Conservation (phyloP, 768 basidiomycete species). For the Tubosaeta sp. region DNA sequence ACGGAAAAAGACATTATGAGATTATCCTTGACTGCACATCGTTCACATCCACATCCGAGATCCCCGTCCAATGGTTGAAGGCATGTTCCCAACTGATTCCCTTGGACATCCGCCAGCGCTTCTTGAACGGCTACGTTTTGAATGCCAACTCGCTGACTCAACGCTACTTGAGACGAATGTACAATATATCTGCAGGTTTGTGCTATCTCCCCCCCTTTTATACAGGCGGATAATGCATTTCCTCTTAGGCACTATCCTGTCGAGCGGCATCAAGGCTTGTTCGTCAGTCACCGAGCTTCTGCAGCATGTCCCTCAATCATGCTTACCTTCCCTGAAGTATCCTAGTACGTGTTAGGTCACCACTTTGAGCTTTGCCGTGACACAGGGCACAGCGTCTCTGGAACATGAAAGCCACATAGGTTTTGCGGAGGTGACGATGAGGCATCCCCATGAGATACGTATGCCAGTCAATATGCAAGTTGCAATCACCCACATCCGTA, state of each 20-base stretch:
- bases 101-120: slow-evolving; percentile 59
- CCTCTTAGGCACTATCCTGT: slow-evolving; percentile 46
- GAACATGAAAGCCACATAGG: slow-evolving; percentile 54
- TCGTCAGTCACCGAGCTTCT: slow-evolving; percentile 60
- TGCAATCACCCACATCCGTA: slow-evolving; percentile 64
- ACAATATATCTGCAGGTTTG: slow-evolving; percentile 60
- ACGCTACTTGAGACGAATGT: slow-evolving; percentile 70
- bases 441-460: slow-evolving; percentile 58
- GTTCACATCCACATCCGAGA: slow-evolving; percentile 69
- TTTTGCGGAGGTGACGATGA: slow-evolving; percentile 66
- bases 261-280: slow-evolving; percentile 52
- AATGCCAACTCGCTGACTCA: slow-evolving; percentile 70
- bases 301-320: slow-evolving; percentile 48
- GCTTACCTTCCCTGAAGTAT: slow-evolving; percentile 44
- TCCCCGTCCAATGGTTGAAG: slow-evolving; percentile 79
- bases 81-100: slow-evolving; percentile 75
- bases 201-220: neutral
- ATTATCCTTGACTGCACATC: slow-evolving; percentile 80
- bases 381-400: slow-evolving; percentile 43
- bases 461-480: slow-evolving; percentile 70
- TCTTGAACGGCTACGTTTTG: slow-evolving; percentile 58
- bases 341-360: slow-evolving; percentile 43
- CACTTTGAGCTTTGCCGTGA: slow-evolving; percentile 4
- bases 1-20: slow-evolving; percentile 54
- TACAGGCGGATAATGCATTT: neutral